phyloP scores from a whole-genome alignment of 768 basidiomycete genomes.

The Mycena leptocephala region DNA sequence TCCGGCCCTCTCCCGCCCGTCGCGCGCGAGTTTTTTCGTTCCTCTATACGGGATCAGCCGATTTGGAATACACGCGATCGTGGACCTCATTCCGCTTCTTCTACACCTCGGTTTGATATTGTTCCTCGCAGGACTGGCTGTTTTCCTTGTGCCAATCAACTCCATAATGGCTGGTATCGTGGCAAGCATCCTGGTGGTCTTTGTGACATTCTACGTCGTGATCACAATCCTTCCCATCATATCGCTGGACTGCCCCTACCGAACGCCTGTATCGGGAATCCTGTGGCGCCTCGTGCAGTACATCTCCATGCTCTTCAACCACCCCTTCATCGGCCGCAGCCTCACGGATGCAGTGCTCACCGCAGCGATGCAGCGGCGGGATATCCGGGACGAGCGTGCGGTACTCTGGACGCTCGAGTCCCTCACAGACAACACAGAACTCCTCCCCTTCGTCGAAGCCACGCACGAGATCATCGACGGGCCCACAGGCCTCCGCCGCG shows the following conservation, averaged over 20 bases:
- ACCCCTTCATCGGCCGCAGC: not conserved
- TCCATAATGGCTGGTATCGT: conserved; percentile 7
- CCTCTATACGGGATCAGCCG: conserved; percentile 17
- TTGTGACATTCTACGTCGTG: not conserved
- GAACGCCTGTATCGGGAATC: conserved; percentile 17
- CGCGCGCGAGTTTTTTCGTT: conserved; percentile 24
- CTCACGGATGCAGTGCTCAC: conserved; percentile 16
- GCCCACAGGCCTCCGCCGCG: conserved; percentile 10
- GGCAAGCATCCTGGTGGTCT: not conserved
- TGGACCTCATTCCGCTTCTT: conserved; percentile 24
- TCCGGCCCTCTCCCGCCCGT: conserved; percentile 2
- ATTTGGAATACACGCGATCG: conserved; percentile 24
- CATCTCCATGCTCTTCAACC: not conserved
- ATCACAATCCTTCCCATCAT: not conserved
- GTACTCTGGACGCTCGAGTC: conserved; percentile 32
- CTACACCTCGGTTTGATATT: conserved; percentile 17
- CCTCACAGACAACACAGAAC: conserved; percentile 25
- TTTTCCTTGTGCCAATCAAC: conserved; percentile 18
- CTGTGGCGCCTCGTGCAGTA: conserved; percentile 19
- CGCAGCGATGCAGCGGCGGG: conserved; percentile 11
- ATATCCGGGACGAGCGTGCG: conserved; percentile 25
- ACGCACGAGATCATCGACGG: conserved; percentile 22
- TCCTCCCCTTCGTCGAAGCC: conserved; percentile 32
- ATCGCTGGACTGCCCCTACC: conserved; percentile 22
- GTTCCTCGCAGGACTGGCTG: conserved; percentile 17